Evolutionary conservation across 2,329 filamentous ascomycete genomes (phyloP), one percentile per base, ranked within the genome.

Genomic region (Cordyceps sp.): DNA sequence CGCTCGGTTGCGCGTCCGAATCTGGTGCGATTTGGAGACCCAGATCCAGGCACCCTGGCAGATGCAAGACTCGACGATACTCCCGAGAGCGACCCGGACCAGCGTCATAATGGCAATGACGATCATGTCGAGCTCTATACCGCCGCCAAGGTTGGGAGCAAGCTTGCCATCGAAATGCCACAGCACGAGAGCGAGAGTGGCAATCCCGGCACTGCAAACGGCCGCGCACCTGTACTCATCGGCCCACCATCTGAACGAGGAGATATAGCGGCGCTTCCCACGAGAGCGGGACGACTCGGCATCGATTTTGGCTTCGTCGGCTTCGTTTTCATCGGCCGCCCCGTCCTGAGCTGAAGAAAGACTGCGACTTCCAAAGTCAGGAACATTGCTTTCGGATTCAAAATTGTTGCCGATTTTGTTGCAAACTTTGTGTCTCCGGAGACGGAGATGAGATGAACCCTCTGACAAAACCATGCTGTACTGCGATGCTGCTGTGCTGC

Each of bases 1-100:
- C 2, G 54, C 54, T n/a, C 45, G 43, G 6, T 45, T 47, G 3
- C 41, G 45, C 3, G 48, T 47, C 10, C 47, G 39, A 12, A 33
- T 29, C 35, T 52, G 49, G n/a, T 50, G 48, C 14, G 47, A 45
- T 18, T 52, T 48, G 4, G 52, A 52, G 1, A 56, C 49, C 54
- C 53, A 58, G 6, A 57, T 52, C 55, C 54, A 58, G 7, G 54
- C 54, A 10, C 45, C 51, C 37, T 58, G 54, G 33, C 52, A 49
- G 29, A 58, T 36, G 28, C 48, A 51, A 1, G 47, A 45, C 34
- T 57, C 53, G 25, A 57, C 45, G 10, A 57, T 47, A 6, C 38
- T 48, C 23, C 46, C 49, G 30, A 59, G 47, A 13, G 51, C 47
- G 3, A 57, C 43, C 12, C 53, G 48, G 6, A 51, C 46, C n/a